Evolutionary conservation across 2,329 filamentous ascomycete species (phyloP).

Genomic region (Lachnellula cervina): DNA sequence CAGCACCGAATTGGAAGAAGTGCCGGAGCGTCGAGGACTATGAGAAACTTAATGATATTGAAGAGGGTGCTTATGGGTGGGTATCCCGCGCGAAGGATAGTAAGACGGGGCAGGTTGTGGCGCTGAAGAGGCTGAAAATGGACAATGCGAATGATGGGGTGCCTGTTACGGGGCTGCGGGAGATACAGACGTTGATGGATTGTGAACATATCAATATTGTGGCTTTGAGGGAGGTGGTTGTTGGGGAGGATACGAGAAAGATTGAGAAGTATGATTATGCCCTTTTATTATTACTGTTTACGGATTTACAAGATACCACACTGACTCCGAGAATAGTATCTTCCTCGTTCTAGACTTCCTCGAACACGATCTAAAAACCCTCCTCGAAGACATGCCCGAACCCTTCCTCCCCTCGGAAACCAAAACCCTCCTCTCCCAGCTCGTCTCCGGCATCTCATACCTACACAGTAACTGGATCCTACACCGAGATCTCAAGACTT

Average conservation of each 20-base stretch:
- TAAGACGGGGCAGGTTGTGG: conserved; percentile 73
- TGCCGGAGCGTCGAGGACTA: conserved; percentile 81
- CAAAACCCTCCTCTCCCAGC: conserved; percentile 83
- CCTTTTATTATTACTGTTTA: background rate
- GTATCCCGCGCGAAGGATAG: conserved; percentile 79
- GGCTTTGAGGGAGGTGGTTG: conserved; percentile 74
- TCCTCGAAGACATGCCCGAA: conserved; percentile 91
- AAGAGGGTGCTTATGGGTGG: conserved; percentile 94
- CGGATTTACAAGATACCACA: conserved; percentile 2
- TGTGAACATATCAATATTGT: conserved; percentile 82
- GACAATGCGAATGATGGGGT: conserved; percentile 69
- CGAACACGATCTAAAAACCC: conserved; percentile 91
- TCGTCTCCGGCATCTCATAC: conserved; percentile 74
- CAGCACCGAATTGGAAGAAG: conserved; percentile 60
- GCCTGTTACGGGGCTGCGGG: conserved; percentile 85
- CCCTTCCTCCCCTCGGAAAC: conserved; percentile 89
- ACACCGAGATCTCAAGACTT: conserved; percentile 89
- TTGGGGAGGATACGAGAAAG: conserved; percentile 56
- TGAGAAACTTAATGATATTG: conserved; percentile 91
- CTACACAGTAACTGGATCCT: conserved; percentile 89
- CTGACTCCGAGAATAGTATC: conserved; percentile 50
- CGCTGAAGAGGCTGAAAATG: conserved; percentile 90
- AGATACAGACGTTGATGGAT: conserved; percentile 86
- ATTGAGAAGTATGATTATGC: conserved; percentile 45
- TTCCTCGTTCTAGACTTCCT: conserved; percentile 96